Conservation (phyloP, 805 yeast species). For the Wickerhamomyces mucosus region DNA sequence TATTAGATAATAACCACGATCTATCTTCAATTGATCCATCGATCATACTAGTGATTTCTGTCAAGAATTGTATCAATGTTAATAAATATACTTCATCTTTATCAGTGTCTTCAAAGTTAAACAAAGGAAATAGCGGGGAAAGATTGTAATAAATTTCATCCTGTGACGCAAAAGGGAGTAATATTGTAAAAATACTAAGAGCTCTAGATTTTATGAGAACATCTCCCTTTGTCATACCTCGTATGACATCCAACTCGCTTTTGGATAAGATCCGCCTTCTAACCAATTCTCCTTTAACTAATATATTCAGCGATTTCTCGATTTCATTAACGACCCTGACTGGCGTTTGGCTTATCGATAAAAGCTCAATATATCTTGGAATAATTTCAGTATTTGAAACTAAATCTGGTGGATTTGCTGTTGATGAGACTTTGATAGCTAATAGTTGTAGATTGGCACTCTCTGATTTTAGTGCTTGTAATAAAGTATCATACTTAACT, state of each 20-base stretch:
- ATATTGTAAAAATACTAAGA: conserved; percentile 5
- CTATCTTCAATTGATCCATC: conserved; percentile 7
- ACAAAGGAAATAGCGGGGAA: conserved; percentile 5
- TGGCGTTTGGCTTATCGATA: conserved; percentile 4
- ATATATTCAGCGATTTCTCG: conserved; percentile 9
- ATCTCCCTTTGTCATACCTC: conserved; percentile 4
- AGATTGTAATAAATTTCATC: conserved; percentile 10
- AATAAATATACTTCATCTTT: conserved; percentile 12
- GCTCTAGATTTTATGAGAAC: conserved; percentile 7
- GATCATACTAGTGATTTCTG: conserved; percentile 7
- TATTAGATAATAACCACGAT: conserved; percentile 11
- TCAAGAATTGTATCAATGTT: conserved; percentile 11
- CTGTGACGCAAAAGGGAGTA: conserved; percentile 8
- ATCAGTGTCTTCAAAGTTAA: not conserved
- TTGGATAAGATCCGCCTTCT: conserved; percentile 13
- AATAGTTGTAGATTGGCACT: conserved; percentile 12
- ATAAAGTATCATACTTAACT: conserved; percentile 10
- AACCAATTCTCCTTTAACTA: conserved; percentile 11
- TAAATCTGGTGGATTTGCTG: conserved; percentile 16
- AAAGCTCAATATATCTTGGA: conserved; percentile 5
- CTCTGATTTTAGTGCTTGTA: conserved; percentile 13
- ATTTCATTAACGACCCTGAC: conserved; percentile 12
- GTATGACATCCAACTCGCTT: conserved; percentile 3
- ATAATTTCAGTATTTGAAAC: conserved; percentile 16
- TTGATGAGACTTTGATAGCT: conserved; percentile 13